phyloP scores from a whole-genome alignment of 805 yeast genomes.

The Metschnikowia kofuensis region DNA sequence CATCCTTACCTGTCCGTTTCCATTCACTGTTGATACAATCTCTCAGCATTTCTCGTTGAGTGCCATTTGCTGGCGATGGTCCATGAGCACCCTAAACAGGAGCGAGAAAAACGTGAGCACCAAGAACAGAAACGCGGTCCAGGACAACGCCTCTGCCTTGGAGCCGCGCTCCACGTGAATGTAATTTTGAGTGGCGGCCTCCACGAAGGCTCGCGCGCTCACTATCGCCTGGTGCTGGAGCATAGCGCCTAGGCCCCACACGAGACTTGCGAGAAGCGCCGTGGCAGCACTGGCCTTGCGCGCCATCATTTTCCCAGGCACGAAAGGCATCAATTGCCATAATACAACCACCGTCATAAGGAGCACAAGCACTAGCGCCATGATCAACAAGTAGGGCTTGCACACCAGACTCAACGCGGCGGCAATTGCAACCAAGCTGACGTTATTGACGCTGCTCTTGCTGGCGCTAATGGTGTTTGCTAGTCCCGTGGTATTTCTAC shows the following conservation, averaged over 20 bases:
- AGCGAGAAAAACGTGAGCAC: constrained; percentile 29
- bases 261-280: constrained; percentile 19
- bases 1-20: no score
- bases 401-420: constrained; percentile 43
- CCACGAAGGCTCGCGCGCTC: constrained; percentile 42
- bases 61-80: constrained; percentile 5
- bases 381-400: constrained; percentile 54
- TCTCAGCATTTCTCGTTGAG: constrained; percentile 5
- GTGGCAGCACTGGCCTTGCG: constrained; percentile 32
- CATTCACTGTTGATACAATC: neutral
- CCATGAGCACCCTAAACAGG: constrained; percentile 9
- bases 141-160: constrained; percentile 56
- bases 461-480: constrained; percentile 4
- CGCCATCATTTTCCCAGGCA: constrained; percentile 43
- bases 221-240: constrained; percentile 57
- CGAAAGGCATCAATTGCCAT: constrained; percentile 45
- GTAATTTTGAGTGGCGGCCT: constrained; percentile 49
- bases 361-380: constrained; percentile 44
- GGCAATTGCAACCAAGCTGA: constrained; percentile 49
- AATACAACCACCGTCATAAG: constrained; percentile 38
- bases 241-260: constrained; percentile 68
- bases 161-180: constrained; percentile 44
- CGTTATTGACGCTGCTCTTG: constrained; percentile 31
- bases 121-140: constrained; percentile 56
- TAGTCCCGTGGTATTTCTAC: constrained; percentile 23